Evolutionary conservation across 2,329 filamentous ascomycete genomes (phyloP).

Genomic region (Aspergillus oerlinghausenensis): DNA sequence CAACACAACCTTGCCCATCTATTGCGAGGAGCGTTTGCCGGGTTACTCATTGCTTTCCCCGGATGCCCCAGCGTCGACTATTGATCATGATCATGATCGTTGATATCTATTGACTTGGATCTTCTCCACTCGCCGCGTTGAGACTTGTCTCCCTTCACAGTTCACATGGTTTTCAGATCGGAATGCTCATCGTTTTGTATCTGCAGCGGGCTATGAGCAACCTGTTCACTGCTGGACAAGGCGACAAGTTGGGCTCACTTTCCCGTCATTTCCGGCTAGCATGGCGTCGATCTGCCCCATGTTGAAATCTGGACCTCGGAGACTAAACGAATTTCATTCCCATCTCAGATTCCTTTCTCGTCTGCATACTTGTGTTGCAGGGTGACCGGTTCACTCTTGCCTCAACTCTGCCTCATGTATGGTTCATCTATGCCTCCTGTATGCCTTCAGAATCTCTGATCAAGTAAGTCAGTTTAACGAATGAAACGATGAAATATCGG

Average conservation of each 20-base stretch:
- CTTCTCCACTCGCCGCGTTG: no score
- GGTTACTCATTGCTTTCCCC: not conserved
- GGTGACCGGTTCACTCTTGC: not conserved
- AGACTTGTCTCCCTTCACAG: no score
- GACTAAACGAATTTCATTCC: not conserved
- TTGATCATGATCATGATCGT: not conserved
- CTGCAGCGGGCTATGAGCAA: no score
- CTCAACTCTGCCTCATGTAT: not conserved
- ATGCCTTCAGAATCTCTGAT: not conserved
- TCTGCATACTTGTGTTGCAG: no score
- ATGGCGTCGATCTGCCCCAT: no score
- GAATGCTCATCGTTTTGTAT: no score
- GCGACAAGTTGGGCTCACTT: no score
- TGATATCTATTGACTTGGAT: not conserved
- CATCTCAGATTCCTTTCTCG: not conserved
- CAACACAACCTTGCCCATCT: constrained; percentile 10
- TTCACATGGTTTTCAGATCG: no score
- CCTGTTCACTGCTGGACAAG: no score
- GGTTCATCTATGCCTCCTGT: not conserved
- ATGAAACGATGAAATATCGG: no score
- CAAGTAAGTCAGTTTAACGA: not conserved
- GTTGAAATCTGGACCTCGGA: no score
- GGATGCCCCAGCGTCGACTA: not conserved
- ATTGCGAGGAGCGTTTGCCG: not conserved
- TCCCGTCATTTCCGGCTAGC: no score